Conservation (phyloP, 768 basidiomycete genomes). For the Pseudohyphozyma bogoriensis region DNA sequence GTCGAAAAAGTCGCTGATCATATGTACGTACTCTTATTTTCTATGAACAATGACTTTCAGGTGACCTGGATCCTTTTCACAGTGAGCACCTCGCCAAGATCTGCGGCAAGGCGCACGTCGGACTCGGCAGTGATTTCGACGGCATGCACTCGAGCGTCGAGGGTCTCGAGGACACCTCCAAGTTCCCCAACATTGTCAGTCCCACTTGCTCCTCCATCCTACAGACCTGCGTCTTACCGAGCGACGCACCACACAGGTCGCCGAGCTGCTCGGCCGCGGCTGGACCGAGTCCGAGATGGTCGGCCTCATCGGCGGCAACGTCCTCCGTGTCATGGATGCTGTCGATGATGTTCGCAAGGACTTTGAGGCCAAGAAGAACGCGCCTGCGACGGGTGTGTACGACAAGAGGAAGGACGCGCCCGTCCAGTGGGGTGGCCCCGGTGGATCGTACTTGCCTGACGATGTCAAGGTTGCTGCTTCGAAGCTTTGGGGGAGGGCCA, state of each 20-base stretch:
- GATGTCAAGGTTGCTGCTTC: not conserved
- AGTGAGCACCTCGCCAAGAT: constrained; percentile 13
- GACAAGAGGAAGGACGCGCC: constrained; percentile 59
- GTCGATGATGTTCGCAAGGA: constrained; percentile 59
- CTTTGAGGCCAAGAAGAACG: constrained; percentile 51
- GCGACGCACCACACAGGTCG: constrained; percentile 52
- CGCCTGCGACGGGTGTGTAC: constrained; percentile 62
- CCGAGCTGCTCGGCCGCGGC: constrained; percentile 68
- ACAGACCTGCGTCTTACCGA: not conserved
- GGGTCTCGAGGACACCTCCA: constrained; percentile 84
- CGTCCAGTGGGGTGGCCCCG: not conserved
- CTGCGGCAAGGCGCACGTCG: constrained; percentile 47
- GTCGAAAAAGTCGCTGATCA: constrained; percentile 6
- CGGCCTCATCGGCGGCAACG: constrained; percentile 60
- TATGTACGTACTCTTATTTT: too few species aligned
- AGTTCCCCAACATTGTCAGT: constrained; percentile 67
- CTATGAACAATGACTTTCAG: too few species aligned
- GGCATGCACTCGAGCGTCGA: constrained; percentile 56
- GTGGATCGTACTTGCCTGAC: not conserved
- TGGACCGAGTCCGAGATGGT: constrained; percentile 74
- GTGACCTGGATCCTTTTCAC: too few species aligned
- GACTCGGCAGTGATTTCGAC: constrained; percentile 73
- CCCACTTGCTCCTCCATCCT: not conserved
- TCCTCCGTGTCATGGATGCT: constrained; percentile 65
- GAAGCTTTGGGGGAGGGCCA: too few species aligned